Evolutionary conservation across 768 basidiomycete genomes (phyloP), one percentile per base, ranked within the genome.

Genomic region (Naganishia vishniacii): DNA sequence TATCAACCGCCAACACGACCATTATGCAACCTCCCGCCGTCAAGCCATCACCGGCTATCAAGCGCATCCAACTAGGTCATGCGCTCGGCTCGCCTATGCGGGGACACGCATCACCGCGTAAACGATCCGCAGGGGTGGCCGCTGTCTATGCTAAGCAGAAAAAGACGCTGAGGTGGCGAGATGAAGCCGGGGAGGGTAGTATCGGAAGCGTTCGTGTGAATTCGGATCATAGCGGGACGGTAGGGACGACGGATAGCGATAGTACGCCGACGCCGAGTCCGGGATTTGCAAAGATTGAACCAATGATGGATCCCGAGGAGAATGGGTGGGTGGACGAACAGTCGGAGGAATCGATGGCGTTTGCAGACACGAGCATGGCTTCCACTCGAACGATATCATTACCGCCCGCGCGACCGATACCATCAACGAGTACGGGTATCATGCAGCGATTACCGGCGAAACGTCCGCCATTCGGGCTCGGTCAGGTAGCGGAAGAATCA

Each of bases 121-220:
- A 67, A 61, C 61, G 48, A 11, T 51, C 59, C 4, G 37, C 47
- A 47, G 46, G 45, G 18, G 31, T 42, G 23, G 26, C 32, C 18
- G 44, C 56, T 23, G 46, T 40, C 26, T 26, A 56, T 7, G 31
- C 31, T 5, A 46, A 34, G 16, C 53, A 45, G 60, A 64, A 61
- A 51, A 72, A 68, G 59, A 59, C 40, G 41, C 53, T 72, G 5
- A 47, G 65, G 41, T 72, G 71, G 71, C 45, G 61, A n/a, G 71
- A 72, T 48, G 70, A 72, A 44, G 67, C 70, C 12, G 70, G 70
- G 18, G 68, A 67, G 65, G 71, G 71, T 0, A 62, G 63, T 15
- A 68, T 72, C n/a, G 68, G 68, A 37, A 70, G 70, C 32, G 42
- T 56, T 16, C 62, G 62, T 8, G 51, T 59, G 11, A 65, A 66